These are phyloP conservation scores for Xylaria intraflava DNA, from an alignment of 495 filamentous ascomycete species.

Conservation along the genomic window DNA sequence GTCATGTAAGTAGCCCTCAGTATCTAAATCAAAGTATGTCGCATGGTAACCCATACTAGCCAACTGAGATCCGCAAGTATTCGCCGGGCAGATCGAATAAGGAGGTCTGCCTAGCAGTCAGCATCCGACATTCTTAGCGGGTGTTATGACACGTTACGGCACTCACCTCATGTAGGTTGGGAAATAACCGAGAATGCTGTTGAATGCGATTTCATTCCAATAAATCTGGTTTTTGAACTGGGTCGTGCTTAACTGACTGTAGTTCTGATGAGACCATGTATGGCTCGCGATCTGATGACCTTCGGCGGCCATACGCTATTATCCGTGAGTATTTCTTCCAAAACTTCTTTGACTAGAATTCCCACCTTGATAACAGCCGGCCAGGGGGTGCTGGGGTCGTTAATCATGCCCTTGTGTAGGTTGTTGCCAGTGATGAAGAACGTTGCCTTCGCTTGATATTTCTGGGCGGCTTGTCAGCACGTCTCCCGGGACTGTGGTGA, in stretches of 20 bases:
- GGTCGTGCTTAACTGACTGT: slow-evolving; percentile 45
- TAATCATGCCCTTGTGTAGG: slow-evolving; percentile 63
- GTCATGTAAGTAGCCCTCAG: slow-evolving; percentile 66
- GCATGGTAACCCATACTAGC: slow-evolving; percentile 67
- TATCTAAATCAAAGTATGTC: slow-evolving; percentile 71
- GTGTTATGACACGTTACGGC: background rate
- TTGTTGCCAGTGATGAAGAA: slow-evolving; percentile 79
- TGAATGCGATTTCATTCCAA: slow-evolving; percentile 73
- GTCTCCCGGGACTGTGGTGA: background rate
- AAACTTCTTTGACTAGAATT: background rate
- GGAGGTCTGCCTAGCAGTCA: slow-evolving; percentile 48
- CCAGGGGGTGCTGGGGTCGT: slow-evolving; percentile 52
- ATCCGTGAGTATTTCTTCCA: slow-evolving; percentile 18
- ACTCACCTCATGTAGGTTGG: slow-evolving; percentile 70
- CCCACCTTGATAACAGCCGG: slow-evolving; percentile 51
- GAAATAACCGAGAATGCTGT: slow-evolving; percentile 72
- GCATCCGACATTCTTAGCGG: background rate
- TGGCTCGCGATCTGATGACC: slow-evolving; percentile 85
- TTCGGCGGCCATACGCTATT: slow-evolving; percentile 53
- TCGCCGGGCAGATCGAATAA: slow-evolving; percentile 60
- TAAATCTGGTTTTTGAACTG: slow-evolving; percentile 62
- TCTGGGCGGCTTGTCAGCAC: slow-evolving; percentile 27
- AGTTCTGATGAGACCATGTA: slow-evolving; percentile 79
- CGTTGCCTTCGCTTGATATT: slow-evolving; percentile 62
- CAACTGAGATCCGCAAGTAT: slow-evolving; percentile 54